These are phyloP conservation scores for Brachypodium distachyon DNA, from an alignment of 202 grass and related monocot species.

Conservation along the genomic window DNA sequence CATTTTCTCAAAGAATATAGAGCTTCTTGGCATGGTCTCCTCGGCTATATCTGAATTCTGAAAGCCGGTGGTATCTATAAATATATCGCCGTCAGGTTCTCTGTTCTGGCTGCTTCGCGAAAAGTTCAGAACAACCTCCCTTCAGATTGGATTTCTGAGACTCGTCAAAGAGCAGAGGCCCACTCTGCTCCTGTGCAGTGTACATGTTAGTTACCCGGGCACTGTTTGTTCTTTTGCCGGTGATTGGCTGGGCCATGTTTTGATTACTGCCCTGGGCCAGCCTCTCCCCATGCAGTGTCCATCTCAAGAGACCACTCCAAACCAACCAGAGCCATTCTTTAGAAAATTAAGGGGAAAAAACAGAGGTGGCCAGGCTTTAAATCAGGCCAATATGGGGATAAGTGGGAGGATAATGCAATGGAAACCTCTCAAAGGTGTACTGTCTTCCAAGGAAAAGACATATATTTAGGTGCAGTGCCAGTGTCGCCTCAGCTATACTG, in stretches of 20 bases:
- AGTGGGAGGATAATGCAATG: background rate
- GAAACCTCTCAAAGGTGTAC: background rate
- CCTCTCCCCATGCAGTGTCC: constrained; percentile 22
- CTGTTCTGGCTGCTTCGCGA: background rate
- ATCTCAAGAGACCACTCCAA: constrained; percentile 31
- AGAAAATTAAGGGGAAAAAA: too few relatives aligned
- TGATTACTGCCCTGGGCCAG: constrained; percentile 19
- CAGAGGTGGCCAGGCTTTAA: background rate
- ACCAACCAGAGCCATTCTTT: constrained; percentile 20
- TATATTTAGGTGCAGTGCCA: constrained; percentile 27
- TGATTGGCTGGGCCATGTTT: constrained; percentile 31
- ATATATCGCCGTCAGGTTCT: background rate
- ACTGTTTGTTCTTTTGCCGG: background rate
- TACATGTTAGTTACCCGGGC: background rate
- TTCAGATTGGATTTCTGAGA: background rate
- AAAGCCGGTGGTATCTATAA: background rate
- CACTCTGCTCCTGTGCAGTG: background rate
- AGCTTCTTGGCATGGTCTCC: background rate
- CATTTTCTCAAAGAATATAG: background rate
- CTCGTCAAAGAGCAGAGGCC: constrained; percentile 15
- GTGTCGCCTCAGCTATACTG: constrained; percentile 11
- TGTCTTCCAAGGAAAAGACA: constrained; percentile 5
- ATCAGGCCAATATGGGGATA: background rate
- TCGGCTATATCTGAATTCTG: background rate
- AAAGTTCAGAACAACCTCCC: background rate